phyloP scores from a whole-genome alignment of 2,329 filamentous ascomycete species.

The Colletotrichum sp. region DNA sequence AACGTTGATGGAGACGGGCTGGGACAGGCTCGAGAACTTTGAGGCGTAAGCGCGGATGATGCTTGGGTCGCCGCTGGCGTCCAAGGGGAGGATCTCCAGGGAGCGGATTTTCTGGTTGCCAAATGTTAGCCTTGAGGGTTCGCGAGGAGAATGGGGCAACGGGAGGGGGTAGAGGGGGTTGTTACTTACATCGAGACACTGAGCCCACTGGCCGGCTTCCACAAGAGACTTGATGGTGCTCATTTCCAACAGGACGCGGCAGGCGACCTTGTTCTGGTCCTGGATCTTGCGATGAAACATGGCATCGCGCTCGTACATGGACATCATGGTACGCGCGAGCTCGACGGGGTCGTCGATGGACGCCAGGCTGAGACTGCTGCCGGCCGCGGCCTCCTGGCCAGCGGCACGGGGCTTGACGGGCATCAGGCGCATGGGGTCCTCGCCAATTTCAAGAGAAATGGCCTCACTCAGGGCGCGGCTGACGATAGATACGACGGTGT shows the following conservation, averaged over 20 bases:
- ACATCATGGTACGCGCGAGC: slow-evolving; percentile 65
- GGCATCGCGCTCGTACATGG: slow-evolving; percentile 64
- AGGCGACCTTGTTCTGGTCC: slow-evolving; percentile 61
- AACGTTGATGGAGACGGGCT: slow-evolving; percentile 85
- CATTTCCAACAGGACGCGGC: slow-evolving; percentile 62
- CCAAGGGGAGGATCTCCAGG: slow-evolving; percentile 81
- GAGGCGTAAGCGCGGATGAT: slow-evolving; percentile 81
- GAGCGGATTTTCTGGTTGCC: slow-evolving; percentile 67
- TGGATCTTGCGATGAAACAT: slow-evolving; percentile 65
- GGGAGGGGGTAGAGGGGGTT: not conserved
- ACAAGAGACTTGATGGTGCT: slow-evolving; percentile 63
- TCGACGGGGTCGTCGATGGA: slow-evolving; percentile 65
- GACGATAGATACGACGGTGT: slow-evolving; percentile 89
- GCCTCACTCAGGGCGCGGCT: slow-evolving; percentile 91
- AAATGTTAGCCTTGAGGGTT: not conserved
- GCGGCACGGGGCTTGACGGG: slow-evolving; percentile 75
- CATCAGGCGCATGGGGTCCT: slow-evolving; percentile 77
- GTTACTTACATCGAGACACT: slow-evolving; percentile 62
- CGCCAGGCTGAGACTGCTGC: slow-evolving; percentile 65
- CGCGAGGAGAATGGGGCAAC: not conserved
- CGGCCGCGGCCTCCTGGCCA: slow-evolving; percentile 38
- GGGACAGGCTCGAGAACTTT: slow-evolving; percentile 78
- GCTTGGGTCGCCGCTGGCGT: slow-evolving; percentile 74
- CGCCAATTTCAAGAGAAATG: slow-evolving; percentile 83
- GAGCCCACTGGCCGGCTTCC: slow-evolving; percentile 59